These are phyloP conservation scores for Stylonectria norvegica DNA, from an alignment of 2,329 filamentous ascomycete genomes.

Conservation along the genomic window DNA sequence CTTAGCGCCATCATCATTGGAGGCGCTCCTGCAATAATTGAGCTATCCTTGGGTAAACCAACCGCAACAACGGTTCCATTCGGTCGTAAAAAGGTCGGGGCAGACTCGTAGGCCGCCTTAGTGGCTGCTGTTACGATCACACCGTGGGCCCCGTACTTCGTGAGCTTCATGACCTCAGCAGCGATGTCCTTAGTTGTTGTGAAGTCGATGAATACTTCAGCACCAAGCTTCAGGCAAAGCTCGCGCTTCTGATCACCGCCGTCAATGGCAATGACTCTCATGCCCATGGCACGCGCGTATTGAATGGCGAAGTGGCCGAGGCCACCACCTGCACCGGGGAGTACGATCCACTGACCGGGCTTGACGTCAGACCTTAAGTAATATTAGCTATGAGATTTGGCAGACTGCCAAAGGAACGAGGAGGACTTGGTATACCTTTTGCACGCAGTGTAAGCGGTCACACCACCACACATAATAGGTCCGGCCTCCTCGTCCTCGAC, in stretches of 20 bases:
- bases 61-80: conserved; percentile 79
- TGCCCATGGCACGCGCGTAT: conserved; percentile 84
- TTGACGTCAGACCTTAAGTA: conserved; percentile 51
- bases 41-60: conserved; percentile 58
- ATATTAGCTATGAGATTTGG: background rate
- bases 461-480: conserved; percentile 74
- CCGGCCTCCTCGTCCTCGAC: conserved; percentile 70
- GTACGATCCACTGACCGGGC: conserved; percentile 72
- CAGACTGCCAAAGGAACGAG: too few species aligned
- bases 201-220: conserved; percentile 75
- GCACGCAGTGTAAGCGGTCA: conserved; percentile 79
- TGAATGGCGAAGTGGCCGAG: conserved; percentile 73
- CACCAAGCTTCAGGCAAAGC: conserved; percentile 66
- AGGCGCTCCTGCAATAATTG: conserved; percentile 18
- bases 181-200: conserved; percentile 69
- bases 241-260: conserved; percentile 72
- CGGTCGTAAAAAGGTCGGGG: conserved; percentile 75
- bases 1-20: conserved; percentile 16
- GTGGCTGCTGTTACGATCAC: conserved; percentile 78
- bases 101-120: conserved; percentile 93
- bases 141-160: conserved; percentile 78
- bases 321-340: conserved; percentile 81
- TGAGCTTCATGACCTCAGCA: conserved; percentile 67
- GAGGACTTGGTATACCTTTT: conserved; percentile 54
- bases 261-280: conserved; percentile 75